Base-by-base conservation (phyloP, 164 flowering plant species). In the Echeveria elegans region DNA sequence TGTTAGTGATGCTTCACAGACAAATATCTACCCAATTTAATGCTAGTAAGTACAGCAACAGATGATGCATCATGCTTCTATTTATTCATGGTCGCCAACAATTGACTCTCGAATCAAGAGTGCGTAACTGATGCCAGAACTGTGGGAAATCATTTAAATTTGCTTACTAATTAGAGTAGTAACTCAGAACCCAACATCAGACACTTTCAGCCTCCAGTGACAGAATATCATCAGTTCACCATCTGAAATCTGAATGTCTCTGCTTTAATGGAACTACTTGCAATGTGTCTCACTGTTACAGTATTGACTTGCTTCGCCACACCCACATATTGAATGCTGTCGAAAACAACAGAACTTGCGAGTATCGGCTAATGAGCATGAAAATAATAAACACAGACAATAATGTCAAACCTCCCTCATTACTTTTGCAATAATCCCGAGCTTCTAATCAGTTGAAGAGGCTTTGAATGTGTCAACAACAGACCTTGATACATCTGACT, bases 391-490 rank as follows among this genome's bases (percentile, higher is more conserved):
- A 52, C 29, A 23, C 29, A 52, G 24, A 6, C 28, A 26, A 26
- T 29, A 56, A 56, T 29, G 58, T 52, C 58, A 56, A 56, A 28
- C 7, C 29, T 2, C 32, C 19, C 78, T 28, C 61, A 56, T 56
- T 56, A 56, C 28, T 56, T 32, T 26, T 28, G 32, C 61, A 56
- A 28, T 28, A n/a, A 28, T 8, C 32, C 32, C 7, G 28, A 23
- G 32, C 61, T 56, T 32, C 61, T 3, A 56, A 56, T 56, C 19
- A 56, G 61, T 56, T 56, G 61, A 11, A 56, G 18, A 18, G 28
- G 61, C 61, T 56, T 28, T 56, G 32, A 56, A 56, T 56, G 31
- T 11, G n/a, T 56, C 60, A 56, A 29, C 19, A 26, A 24, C 8
- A 23, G 21, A 9, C 18, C 59, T 53, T 53, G 59, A 24, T 53